Evolutionary conservation across 1,284 basidiomycete species (phyloP).

Genomic region (Ceratobasidium sp.): DNA sequence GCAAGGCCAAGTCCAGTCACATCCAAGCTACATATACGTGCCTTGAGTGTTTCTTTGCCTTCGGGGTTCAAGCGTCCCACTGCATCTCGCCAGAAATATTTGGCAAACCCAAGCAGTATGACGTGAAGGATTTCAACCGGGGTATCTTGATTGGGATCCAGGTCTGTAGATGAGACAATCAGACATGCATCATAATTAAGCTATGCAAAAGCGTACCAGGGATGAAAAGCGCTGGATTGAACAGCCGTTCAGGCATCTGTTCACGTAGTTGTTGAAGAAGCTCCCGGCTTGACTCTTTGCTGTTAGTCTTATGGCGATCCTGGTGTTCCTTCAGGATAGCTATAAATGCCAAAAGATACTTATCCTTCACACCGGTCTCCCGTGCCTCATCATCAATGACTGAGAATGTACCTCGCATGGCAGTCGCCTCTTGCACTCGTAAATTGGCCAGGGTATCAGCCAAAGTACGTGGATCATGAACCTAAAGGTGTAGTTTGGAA

Average conservation of each 20-base stretch:
- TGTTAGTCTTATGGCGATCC: background rate
- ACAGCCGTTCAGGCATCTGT: background rate
- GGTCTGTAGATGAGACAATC: conserved; percentile 48
- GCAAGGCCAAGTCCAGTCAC: conserved; percentile 54
- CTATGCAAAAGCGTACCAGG: conserved; percentile 43
- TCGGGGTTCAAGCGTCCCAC: conserved; percentile 51
- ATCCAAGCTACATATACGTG: conserved; percentile 53
- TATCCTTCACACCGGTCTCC: conserved; percentile 10
- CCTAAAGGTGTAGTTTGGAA: too few relatives aligned
- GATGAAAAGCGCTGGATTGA: conserved; percentile 52
- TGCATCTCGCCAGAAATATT: conserved; percentile 61
- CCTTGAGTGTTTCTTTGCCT: conserved; percentile 51
- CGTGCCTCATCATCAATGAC: background rate
- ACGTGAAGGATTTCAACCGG: conserved; percentile 61
- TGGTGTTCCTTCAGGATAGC: background rate
- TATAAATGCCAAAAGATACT: background rate
- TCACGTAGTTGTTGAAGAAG: background rate
- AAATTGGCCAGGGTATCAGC: background rate
- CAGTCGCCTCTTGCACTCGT: background rate
- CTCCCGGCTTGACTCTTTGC: too few relatives aligned
- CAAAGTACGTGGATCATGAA: background rate
- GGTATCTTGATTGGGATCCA: conserved; percentile 58
- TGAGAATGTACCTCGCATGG: background rate
- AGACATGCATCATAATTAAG: background rate
- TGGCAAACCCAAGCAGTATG: conserved; percentile 58